Conservation (phyloP, 352 stramenopile genomes). For the Phytophthora cryptogea region DNA sequence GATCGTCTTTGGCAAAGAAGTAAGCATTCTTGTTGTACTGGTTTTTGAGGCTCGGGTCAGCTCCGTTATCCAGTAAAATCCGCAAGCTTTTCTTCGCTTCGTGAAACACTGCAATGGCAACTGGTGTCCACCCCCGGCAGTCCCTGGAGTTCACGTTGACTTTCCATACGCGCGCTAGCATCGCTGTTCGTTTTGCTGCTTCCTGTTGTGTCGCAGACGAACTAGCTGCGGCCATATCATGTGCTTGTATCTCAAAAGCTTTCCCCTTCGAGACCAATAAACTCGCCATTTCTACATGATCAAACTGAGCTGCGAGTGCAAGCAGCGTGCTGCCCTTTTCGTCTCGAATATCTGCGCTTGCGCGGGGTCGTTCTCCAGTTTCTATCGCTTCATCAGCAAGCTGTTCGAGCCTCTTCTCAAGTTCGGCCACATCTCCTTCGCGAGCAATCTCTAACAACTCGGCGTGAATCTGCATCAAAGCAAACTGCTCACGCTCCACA, state of each 20-base stretch:
- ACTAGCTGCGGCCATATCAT: slow-evolving; percentile 28
- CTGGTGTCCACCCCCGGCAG: slow-evolving; percentile 85
- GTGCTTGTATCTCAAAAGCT: slow-evolving; percentile 29
- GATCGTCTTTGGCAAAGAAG: slow-evolving; percentile 88
- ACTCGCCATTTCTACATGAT: slow-evolving; percentile 60
- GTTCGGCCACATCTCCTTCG: slow-evolving; percentile 45
- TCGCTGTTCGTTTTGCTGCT: slow-evolving; percentile 26
- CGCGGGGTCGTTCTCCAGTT: slow-evolving; percentile 63
- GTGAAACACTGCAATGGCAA: slow-evolving; percentile 88
- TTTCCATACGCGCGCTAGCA: slow-evolving; percentile 59
- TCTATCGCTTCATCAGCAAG: slow-evolving; percentile 74
- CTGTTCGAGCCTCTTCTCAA: slow-evolving; percentile 69
- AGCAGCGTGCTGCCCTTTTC: slow-evolving; percentile 81
- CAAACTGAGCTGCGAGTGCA: slow-evolving; percentile 71
- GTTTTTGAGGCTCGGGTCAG: slow-evolving; percentile 85
- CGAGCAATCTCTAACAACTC: slow-evolving; percentile 66
- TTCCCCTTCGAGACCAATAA: slow-evolving; percentile 75
- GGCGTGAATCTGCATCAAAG: slow-evolving; percentile 80
- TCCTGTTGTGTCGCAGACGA: slow-evolving; percentile 32
- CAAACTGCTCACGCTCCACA: slow-evolving; percentile 84
- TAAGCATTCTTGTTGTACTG: slow-evolving; percentile 92
- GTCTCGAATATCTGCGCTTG: slow-evolving; percentile 74
- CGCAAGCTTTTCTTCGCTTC: slow-evolving; percentile 73
- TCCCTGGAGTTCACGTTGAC: slow-evolving; percentile 77
- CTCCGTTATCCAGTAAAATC: slow-evolving; percentile 78